Conservation (phyloP, 2,329 filamentous ascomycete species). For the Rhexocercosporidium sp. region DNA sequence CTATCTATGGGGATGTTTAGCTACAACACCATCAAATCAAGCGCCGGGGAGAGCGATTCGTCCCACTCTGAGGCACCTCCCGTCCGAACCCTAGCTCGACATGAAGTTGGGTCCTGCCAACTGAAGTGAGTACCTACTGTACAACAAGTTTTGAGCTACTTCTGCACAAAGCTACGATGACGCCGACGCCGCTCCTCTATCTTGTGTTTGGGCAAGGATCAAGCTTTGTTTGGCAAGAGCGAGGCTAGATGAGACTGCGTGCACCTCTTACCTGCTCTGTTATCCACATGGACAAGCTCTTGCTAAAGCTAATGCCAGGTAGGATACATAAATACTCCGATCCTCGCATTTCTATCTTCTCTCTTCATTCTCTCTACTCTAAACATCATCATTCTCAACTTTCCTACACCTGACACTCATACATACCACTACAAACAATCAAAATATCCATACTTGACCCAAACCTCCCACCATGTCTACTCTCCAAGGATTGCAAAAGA, state of each 20-base stretch:
- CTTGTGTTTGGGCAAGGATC: conserved; percentile 17
- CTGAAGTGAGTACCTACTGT: too few relatives aligned
- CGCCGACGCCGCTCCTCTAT: conserved; percentile 7
- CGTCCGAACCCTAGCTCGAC: conserved; percentile 14
- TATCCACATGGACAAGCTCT: not conserved
- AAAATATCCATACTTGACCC: conserved; percentile 5
- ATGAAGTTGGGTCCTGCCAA: conserved; percentile 9
- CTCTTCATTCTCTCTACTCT: conserved; percentile 18
- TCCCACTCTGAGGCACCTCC: conserved; percentile 19
- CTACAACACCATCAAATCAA: conserved; percentile 7
- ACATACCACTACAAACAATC: not conserved
- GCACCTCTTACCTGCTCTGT: conserved; percentile 8
- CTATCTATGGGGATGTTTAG: not conserved
- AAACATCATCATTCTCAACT: conserved; percentile 1
- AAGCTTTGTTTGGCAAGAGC: conserved; percentile 14
- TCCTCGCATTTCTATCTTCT: conserved; percentile 6
- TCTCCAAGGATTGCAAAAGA: conserved; percentile 45
- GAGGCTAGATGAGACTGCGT: not conserved
- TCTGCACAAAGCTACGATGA: conserved; percentile 21
- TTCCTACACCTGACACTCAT: conserved; percentile 6
- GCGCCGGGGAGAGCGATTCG: conserved; percentile 8
- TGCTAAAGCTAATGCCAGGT: not conserved
- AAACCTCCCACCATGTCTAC: conserved; percentile 36
- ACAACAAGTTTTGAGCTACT: conserved; percentile 12
- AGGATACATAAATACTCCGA: conserved; percentile 15